Evolutionary conservation across 2,329 filamentous ascomycete species (phyloP).

Genomic region (Pezicula neosporulosa): DNA sequence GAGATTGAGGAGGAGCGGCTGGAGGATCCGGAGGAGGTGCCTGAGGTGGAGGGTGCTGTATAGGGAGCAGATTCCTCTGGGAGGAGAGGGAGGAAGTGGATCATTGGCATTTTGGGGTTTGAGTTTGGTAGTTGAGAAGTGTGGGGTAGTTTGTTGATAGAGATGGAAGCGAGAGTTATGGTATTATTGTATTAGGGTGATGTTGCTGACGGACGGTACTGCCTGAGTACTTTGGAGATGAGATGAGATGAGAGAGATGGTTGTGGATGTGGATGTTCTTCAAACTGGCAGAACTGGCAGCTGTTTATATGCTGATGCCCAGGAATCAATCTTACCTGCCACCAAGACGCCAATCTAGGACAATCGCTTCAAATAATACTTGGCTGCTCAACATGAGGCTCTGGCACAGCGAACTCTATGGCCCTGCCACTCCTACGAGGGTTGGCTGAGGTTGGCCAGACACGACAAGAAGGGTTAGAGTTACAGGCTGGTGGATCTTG

Average conservation of each 20-base stretch:
- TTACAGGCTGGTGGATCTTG: too few relatives aligned
- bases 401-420: too few relatives aligned
- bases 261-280: neutral
- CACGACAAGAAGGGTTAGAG: too few relatives aligned
- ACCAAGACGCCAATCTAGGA: neutral
- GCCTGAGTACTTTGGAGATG: neutral
- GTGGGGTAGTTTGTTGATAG: neutral
- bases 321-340: neutral
- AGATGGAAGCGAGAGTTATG: neutral
- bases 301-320: neutral
- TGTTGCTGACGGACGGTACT: neutral
- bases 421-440: too few relatives aligned
- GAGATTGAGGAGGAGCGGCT: neutral
- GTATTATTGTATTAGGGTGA: neutral
- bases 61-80: neutral
- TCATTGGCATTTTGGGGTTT: neutral
- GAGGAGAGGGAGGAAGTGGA: constrained; percentile 1
- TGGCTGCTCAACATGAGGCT: neutral
- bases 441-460: too few relatives aligned
- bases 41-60: neutral
- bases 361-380: neutral
- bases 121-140: neutral
- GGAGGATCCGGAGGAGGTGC: neutral
- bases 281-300: neutral
- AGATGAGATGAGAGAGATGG: neutral